Conservation (phyloP, 768 basidiomycete genomes). For the Tylopilus sp. region DNA sequence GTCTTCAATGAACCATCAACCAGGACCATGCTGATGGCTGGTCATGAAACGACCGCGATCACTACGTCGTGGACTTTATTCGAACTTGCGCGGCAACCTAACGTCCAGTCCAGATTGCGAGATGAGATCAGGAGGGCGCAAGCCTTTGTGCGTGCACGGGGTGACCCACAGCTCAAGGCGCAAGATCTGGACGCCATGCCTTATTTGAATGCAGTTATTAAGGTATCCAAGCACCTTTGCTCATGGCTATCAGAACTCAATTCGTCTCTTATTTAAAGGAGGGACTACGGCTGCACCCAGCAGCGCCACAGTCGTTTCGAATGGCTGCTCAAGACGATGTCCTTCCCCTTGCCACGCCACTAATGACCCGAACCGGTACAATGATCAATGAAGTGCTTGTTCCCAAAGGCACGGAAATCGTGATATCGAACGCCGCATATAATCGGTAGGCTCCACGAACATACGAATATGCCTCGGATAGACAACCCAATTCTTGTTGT, state of each 20-base stretch:
- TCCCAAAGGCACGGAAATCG: slow-evolving; percentile 46
- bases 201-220: slow-evolving; percentile 39
- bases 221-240: slow-evolving; percentile 11
- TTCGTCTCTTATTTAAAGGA: slow-evolving; percentile 32
- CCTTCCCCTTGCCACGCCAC: slow-evolving; percentile 55
- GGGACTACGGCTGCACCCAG: slow-evolving; percentile 44
- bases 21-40: slow-evolving; percentile 45
- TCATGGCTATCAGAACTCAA: slow-evolving; percentile 15
- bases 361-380: slow-evolving; percentile 43
- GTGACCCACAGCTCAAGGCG: neutral
- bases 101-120: slow-evolving; percentile 57
- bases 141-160: neutral
- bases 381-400: slow-evolving; percentile 42
- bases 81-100: slow-evolving; percentile 54
- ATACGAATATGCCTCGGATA: neutral
- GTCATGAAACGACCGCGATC: slow-evolving; percentile 60
- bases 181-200: slow-evolving; percentile 50
- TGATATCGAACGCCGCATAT: slow-evolving; percentile 51
- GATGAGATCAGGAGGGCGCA: slow-evolving; percentile 15
- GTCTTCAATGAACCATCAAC: neutral
- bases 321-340: slow-evolving; percentile 49
- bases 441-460: slow-evolving; percentile 40
- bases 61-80: slow-evolving; percentile 56
- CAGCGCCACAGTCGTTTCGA: slow-evolving; percentile 47
- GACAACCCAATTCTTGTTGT: neutral